Conservation (phyloP, 352 stramenopile species). For the Pythium aquatile region DNA sequence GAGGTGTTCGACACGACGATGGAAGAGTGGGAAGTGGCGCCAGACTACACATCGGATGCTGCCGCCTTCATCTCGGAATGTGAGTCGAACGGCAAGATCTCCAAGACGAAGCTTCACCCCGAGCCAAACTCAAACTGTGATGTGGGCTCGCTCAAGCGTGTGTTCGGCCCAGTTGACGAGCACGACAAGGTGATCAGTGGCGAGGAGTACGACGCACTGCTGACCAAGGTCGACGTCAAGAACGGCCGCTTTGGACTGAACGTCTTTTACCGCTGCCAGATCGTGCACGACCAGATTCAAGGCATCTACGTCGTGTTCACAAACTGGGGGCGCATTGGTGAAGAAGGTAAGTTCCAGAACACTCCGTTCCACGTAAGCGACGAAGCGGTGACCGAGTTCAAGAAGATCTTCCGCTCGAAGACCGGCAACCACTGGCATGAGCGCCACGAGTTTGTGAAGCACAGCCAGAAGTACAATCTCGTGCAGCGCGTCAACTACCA, state of each 20-base stretch:
- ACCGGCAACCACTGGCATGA: slow-evolving; percentile 68
- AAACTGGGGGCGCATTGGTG: slow-evolving; percentile 79
- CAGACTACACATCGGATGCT: slow-evolving; percentile 50
- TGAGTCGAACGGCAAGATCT: slow-evolving; percentile 56
- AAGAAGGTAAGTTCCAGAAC: slow-evolving; percentile 77
- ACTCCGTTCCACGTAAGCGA: slow-evolving; percentile 56
- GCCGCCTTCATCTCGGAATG: slow-evolving; percentile 48
- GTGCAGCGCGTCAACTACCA: slow-evolving; percentile 56
- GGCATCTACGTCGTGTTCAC: slow-evolving; percentile 73
- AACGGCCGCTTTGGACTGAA: slow-evolving; percentile 72
- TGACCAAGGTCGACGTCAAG: slow-evolving; percentile 79
- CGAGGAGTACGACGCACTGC: slow-evolving; percentile 49
- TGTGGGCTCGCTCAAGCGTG: slow-evolving; percentile 49
- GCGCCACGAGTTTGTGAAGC: slow-evolving; percentile 51
- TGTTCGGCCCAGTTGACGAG: slow-evolving; percentile 35
- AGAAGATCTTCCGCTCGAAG: slow-evolving; percentile 82
- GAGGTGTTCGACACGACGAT: slow-evolving; percentile 31
- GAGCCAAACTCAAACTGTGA: slow-evolving; percentile 58
- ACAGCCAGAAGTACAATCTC: slow-evolving; percentile 73
- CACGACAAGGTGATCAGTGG: slow-evolving; percentile 28
- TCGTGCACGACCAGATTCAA: slow-evolving; percentile 71
- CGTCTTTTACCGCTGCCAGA: slow-evolving; percentile 72
- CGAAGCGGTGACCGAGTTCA: slow-evolving; percentile 67
- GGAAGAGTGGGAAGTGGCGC: slow-evolving; percentile 34
- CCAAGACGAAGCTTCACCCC: slow-evolving; percentile 38